phyloP scores from a whole-genome alignment of 192 early-diverging fungal species.

The Podila epigama region DNA sequence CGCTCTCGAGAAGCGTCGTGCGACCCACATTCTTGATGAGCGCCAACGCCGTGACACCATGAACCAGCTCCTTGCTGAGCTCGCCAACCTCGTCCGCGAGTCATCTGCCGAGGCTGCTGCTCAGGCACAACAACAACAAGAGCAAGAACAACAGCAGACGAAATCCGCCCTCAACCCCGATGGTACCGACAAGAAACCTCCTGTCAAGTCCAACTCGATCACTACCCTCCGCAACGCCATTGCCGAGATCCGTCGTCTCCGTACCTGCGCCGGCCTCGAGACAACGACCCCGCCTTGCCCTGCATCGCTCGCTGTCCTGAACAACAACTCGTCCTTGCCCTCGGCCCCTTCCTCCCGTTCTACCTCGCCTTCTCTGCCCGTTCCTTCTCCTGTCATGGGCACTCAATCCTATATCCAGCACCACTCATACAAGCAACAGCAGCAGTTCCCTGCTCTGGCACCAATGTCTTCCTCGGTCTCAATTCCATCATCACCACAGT shows the following conservation, averaged over 20 bases:
- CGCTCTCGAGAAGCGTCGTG: constrained; percentile 32
- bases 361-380: not conserved
- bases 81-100: constrained; percentile 31
- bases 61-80: constrained; percentile 43
- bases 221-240: constrained; percentile 47
- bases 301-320: constrained; percentile 13
- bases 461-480: constrained; percentile 11
- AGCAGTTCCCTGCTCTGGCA: not conserved
- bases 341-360: constrained; percentile 15
- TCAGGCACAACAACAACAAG: constrained; percentile 11
- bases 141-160: not conserved
- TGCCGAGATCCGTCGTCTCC: constrained; percentile 43
- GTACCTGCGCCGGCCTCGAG: constrained; percentile 37
- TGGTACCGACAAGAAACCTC: constrained; percentile 31
- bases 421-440: not conserved
- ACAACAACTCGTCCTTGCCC: constrained; percentile 19
- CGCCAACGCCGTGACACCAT: constrained; percentile 45
- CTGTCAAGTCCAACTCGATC: constrained; percentile 50
- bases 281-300: constrained; percentile 32
- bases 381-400: not conserved
- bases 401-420: not conserved
- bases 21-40: constrained; percentile 42
- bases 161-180: too few species aligned
- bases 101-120: too few species aligned
- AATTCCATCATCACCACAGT: constrained; percentile 12